Conservation (phyloP, 208 protist species). For the Acanthamoeba healyi region DNA sequence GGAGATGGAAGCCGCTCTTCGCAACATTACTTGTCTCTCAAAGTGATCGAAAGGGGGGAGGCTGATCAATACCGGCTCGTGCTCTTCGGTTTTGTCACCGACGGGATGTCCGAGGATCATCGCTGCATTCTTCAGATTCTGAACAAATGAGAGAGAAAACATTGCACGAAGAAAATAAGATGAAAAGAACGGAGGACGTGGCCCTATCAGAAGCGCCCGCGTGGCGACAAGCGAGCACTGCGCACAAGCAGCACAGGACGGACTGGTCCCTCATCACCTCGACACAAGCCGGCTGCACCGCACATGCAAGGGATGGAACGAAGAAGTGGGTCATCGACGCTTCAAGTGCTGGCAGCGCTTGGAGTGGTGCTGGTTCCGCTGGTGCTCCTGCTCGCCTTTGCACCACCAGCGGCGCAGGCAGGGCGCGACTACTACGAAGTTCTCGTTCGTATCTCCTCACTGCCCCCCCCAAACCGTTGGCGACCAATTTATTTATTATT, state of each 20-base stretch:
- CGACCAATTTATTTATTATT: background rate
- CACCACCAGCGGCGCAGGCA: background rate
- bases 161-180: background rate
- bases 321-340: conserved; percentile 7
- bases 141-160: too few species aligned
- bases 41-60: background rate
- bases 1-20: background rate
- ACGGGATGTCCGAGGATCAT: background rate
- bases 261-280: too few species aligned
- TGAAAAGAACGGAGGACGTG: background rate
- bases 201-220: background rate
- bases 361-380: background rate
- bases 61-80: too few species aligned
- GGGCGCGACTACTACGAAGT: conserved; percentile 35
- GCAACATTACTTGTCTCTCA: background rate
- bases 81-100: too few species aligned
- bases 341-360: background rate
- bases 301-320: too few species aligned
- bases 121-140: too few species aligned
- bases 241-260: background rate
- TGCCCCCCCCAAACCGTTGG: background rate
- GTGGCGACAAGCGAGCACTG: background rate
- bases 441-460: background rate
- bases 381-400: background rate
- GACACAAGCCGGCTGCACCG: too few species aligned